Conservation (phyloP, 164 flowering plant genomes). For the Vitis rotundifolia region DNA sequence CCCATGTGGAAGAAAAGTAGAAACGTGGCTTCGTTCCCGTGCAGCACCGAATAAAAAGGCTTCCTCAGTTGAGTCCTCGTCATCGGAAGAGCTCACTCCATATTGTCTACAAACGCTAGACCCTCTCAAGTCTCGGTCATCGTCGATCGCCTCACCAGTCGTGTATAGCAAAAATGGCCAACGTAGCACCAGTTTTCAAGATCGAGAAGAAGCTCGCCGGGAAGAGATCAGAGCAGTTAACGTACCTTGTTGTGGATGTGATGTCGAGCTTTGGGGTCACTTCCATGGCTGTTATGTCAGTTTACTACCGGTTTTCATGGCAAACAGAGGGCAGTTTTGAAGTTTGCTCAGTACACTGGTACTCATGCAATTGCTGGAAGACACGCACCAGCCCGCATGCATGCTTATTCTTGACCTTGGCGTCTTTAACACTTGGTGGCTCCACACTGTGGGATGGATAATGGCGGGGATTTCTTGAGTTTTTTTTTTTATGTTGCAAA, state of each 20-base stretch:
- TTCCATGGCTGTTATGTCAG: slow-evolving; percentile 78
- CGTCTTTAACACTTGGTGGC: too few relatives aligned
- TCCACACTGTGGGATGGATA: too few relatives aligned
- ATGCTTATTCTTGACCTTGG: too few relatives aligned
- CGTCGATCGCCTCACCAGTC: background rate
- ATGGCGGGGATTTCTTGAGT: too few relatives aligned
- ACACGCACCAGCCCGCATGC: too few relatives aligned
- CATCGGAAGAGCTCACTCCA: slow-evolving; percentile 5
- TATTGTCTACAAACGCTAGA: background rate
- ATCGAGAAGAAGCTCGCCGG: slow-evolving; percentile 59
- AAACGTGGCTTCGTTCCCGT: background rate
- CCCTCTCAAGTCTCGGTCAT: background rate
- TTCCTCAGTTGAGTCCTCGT: background rate
- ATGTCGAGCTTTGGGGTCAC: slow-evolving; percentile 86
- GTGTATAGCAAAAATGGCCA: slow-evolving; percentile 8
- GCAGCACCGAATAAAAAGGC: slow-evolving; percentile 14
- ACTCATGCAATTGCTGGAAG: too few relatives aligned
- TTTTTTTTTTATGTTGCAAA: too few relatives aligned
- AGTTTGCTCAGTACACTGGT: too few relatives aligned
- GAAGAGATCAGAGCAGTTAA: slow-evolving; percentile 73
- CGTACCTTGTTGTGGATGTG: slow-evolving; percentile 80
- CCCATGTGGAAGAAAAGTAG: too few relatives aligned
- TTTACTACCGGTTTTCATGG: slow-evolving; percentile 84
- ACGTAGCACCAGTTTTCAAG: too few relatives aligned
- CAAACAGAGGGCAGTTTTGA: slow-evolving; percentile 99